These are phyloP conservation scores for Candida sonorensis DNA, from an alignment of 805 yeast genomes.

Conservation along the genomic window DNA sequence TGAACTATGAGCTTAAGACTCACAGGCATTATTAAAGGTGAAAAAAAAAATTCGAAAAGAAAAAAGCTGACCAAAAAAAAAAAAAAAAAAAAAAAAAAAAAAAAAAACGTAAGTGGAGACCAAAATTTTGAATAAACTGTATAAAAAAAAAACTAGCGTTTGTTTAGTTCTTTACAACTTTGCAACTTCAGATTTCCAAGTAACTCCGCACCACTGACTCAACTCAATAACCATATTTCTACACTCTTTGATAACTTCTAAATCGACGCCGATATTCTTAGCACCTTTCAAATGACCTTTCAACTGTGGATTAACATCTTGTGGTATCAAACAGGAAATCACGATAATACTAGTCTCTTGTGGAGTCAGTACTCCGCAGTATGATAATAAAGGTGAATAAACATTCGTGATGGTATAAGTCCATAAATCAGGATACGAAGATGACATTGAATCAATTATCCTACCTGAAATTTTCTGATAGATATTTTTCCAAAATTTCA, in stretches of 20 bases:
- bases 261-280: constrained; percentile 63
- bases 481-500: constrained; percentile 61
- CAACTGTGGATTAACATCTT: constrained; percentile 87
- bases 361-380: constrained; percentile 51
- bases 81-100: background rate
- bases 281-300: constrained; percentile 92
- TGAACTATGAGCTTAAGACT: too few species aligned
- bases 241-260: constrained; percentile 53
- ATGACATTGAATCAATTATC: constrained; percentile 57
- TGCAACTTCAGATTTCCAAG: constrained; percentile 53
- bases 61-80: too few species aligned
- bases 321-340: constrained; percentile 78
- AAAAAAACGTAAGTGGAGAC: background rate
- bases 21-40: too few species aligned
- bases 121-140: background rate
- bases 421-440: constrained; percentile 85
- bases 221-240: constrained; percentile 58
- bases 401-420: constrained; percentile 62
- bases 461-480: constrained; percentile 70
- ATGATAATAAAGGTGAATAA: constrained; percentile 73
- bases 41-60: too few species aligned
- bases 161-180: constrained; percentile 31
- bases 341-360: constrained; percentile 73
- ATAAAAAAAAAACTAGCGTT: background rate
- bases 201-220: constrained; percentile 67